Base-by-base conservation (phyloP, 2,329 filamentous ascomycete genomes). In the Claviceps sp. region DNA sequence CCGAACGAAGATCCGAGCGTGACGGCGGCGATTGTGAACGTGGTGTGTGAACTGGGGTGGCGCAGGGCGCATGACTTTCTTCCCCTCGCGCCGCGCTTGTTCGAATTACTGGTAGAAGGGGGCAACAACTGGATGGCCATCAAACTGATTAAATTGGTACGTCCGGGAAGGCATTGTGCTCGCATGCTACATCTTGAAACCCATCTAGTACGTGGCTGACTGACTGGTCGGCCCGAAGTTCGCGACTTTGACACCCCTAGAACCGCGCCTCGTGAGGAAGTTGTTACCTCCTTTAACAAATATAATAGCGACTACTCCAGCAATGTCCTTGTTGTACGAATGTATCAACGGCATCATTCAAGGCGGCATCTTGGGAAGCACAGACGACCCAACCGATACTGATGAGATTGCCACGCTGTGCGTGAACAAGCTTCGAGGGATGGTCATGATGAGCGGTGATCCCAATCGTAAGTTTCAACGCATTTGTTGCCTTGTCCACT, bases 51-150 rank as follows among this genome's bases (percentile, higher is more conserved):
- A 68, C 72, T 98, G 41, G 91, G 91, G 5, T 96, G 91, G 88
- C 81, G 93, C 59, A 78, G 93, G 59, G 93, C 93, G 4, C 85
- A 91, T 59, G 93, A 98, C 67, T 97, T 97, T 60, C 73, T 98
- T 34, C 88, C 93, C 14, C 74, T 98, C 34, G 93, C 93, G 0
- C 93, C 93, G 8, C 78, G 93, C 54, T 70, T 98, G 26, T 98
- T 97, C 61, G 90, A 96, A 63, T 76, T 98, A 18, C 73, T 98
- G 26, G 90, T 96, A 13, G 86, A 94, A 55, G 85, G 89, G 52
- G 86, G 86, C 40, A 97, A 98, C 68, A 98, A 98, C 68, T 98
- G 93, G 93, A 97, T 98, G 91, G 90, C 90, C 54, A 98, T 98
- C 65, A 98, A 98, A 67, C 81, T 98, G 56, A 97, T 98, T 66